These are phyloP conservation scores for Dothideomycetes sp. DNA, from an alignment of 2,329 filamentous ascomycete genomes.

Conservation along the genomic window DNA sequence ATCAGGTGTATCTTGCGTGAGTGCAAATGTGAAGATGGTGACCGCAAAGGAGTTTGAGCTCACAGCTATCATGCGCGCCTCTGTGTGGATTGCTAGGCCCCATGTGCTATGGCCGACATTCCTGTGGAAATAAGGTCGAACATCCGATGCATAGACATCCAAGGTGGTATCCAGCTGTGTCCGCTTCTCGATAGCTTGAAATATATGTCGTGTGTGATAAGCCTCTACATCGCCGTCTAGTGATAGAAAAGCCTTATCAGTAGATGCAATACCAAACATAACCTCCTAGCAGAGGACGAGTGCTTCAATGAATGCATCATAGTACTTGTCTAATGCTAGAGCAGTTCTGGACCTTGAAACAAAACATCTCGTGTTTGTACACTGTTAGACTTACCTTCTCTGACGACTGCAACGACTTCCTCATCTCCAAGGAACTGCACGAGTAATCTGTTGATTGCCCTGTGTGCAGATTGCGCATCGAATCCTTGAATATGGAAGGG, in stretches of 20 bases:
- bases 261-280: too few species aligned
- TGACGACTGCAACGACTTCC: slow-evolving; percentile 41
- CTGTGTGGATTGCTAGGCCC: slow-evolving; percentile 74
- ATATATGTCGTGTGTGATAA: slow-evolving; percentile 30
- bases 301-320: too few species aligned
- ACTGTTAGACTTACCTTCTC: too few species aligned
- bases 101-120: slow-evolving; percentile 75
- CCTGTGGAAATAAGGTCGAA: slow-evolving; percentile 57
- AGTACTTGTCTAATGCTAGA: too few species aligned
- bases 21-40: slow-evolving; percentile 50
- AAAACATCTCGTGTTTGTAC: too few species aligned
- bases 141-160: slow-evolving; percentile 32
- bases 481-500: too few species aligned
- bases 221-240: slow-evolving; percentile 47
- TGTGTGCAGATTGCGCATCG: not conserved
- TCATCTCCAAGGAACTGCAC: slow-evolving; percentile 37
- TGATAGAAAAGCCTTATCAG: too few species aligned
- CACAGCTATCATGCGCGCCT: slow-evolving; percentile 77
- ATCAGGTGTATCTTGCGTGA: slow-evolving; percentile 30
- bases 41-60: slow-evolving; percentile 62
- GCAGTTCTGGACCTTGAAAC: too few species aligned
- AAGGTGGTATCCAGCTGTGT: slow-evolving; percentile 23
- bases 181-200: slow-evolving; percentile 25
- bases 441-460: slow-evolving; percentile 37
- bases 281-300: too few species aligned